Conservation (phyloP, 306 rosid species). For the Mimosa bimucronata region DNA sequence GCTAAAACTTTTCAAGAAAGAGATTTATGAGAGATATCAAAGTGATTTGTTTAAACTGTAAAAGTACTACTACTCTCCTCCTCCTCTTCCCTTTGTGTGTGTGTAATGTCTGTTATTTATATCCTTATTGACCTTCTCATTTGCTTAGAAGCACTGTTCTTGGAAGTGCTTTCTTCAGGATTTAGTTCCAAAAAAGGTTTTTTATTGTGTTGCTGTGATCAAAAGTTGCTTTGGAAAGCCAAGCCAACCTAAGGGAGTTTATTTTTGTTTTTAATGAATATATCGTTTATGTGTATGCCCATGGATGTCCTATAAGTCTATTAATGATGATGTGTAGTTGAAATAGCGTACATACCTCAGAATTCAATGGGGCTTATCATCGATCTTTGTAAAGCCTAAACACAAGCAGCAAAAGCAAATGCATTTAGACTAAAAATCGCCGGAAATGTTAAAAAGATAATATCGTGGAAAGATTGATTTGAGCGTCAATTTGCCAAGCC, state of each 20-base stretch:
- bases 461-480: constrained; percentile 9
- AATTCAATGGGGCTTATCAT: constrained; percentile 64
- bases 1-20: too few relatives aligned
- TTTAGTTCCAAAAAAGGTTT: not conserved
- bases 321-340: too few relatives aligned
- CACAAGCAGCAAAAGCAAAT: constrained; percentile 7
- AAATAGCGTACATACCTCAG: constrained; percentile 56
- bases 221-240: not conserved
- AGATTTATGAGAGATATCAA: too few relatives aligned
- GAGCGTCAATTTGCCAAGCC: not conserved
- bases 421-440: not conserved
- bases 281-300: too few relatives aligned
- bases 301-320: too few relatives aligned
- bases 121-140: not conserved
- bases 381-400: constrained; percentile 81
- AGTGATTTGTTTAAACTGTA: too few relatives aligned
- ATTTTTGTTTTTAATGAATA: too few relatives aligned
- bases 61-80: not conserved
- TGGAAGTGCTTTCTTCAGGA: constrained; percentile 11
- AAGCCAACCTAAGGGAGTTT: too few relatives aligned
- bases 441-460: constrained; percentile 7
- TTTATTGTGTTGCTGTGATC: not conserved
- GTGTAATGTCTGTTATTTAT: not conserved
- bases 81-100: not conserved
- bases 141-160: not conserved